These are phyloP conservation scores for Triticum urartu DNA, from an alignment of 176 grass and related monocot species.

Conservation along the genomic window DNA sequence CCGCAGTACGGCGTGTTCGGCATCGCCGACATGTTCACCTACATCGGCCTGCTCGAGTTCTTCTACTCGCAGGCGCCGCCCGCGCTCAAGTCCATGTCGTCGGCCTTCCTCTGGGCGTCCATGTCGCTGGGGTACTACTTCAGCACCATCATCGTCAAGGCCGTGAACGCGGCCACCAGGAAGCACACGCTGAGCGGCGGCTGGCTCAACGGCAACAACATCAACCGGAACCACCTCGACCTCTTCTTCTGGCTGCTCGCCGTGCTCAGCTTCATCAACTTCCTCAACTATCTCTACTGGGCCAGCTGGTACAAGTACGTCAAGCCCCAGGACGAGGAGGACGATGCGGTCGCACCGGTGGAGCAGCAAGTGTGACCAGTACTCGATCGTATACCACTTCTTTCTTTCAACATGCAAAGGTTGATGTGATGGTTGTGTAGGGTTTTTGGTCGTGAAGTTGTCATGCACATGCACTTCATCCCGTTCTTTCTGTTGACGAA, in stretches of 20 bases:
- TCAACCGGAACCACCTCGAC: constrained; percentile 73
- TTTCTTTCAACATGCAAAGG: not conserved
- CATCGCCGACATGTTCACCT: constrained; percentile 83
- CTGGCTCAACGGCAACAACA: constrained; percentile 58
- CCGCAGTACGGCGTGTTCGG: constrained; percentile 72
- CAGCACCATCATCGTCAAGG: constrained; percentile 67
- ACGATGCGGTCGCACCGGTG: not conserved
- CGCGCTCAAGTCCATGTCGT: constrained; percentile 66
- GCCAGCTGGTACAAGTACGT: constrained; percentile 58
- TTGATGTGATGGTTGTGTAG: not conserved
- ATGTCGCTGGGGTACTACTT: constrained; percentile 66
- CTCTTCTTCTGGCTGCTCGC: constrained; percentile 84
- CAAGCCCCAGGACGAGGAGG: constrained; percentile 6
- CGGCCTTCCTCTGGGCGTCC: constrained; percentile 64
- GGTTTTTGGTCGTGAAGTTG: not conserved
- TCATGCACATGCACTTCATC: too few species aligned
- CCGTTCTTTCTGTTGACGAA: not conserved
- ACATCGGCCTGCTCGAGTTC: constrained; percentile 74
- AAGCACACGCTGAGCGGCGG: constrained; percentile 12
- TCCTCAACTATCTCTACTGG: constrained; percentile 69
- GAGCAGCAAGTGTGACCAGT: constrained; percentile 22
- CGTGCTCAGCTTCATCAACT: constrained; percentile 67
- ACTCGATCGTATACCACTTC: too few species aligned
- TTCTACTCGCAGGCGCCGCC: constrained; percentile 70
- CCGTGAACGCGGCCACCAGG: constrained; percentile 58